Evolutionary conservation across 768 basidiomycete species (phyloP), one percentile per base, ranked within the genome.

Genomic region (Mycena venus): DNA sequence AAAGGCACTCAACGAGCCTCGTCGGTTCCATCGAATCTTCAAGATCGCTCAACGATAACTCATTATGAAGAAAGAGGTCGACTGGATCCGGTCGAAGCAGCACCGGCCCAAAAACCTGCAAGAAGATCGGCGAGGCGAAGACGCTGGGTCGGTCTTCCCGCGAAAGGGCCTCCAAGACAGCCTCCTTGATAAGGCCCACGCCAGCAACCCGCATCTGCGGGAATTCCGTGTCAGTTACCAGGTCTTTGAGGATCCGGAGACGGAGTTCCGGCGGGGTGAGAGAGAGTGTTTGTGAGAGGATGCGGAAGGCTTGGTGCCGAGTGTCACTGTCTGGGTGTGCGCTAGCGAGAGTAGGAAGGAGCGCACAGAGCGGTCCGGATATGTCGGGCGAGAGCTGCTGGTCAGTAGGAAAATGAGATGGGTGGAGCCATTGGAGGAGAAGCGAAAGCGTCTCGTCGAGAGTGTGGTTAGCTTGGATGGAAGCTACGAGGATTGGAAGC

Each of bases 171-270:
- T 92, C 88, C 14, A 95, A 80, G 1, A 92, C 83, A 1, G 90
- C 89, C 62, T 95, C 93, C 79, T 92, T 93, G 1, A 94, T 86
- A 2, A 95, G 84, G 0, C 92, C 91, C 0, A 95, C 86, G 0
- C 92, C 89, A 0, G 93, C 92, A 0, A 91, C 89, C 11, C 91
- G 88, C 87, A 95, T 93, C 78, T 93, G 92, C 0, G 91, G 91
- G 56, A 89, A 88, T 19, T 89, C 83, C 7, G 81, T 80, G 69
- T 90, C 85, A 2, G 78, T 76, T 21, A 89, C 86, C 25, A 95
- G 85, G 40, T 91, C 91, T 14, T 85, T 81, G 4, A 95, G 85
- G 11, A 92, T 82, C 49, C 90, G 87, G 19, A 94, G 82, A 3
- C 90, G 88, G 0, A 91, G 76, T 40, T 83, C 77, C 0, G 90